These are phyloP conservation scores for Malus domestica DNA, from an alignment of 306 rosid species.

Conservation along the genomic window ASM211411v1 NC_041791.1:12688001-12688500, in stretches of 20 bases:
- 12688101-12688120: conserved; percentile 54
- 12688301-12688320: not conserved
- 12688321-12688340: conserved; percentile 42
- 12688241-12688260: conserved; percentile 13
- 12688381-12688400: conserved; percentile 83
- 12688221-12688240: conserved; percentile 41
- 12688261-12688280: conserved; percentile 9
- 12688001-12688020: not conserved
- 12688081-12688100: conserved; percentile 48
- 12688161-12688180: conserved; percentile 72
- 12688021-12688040: not conserved
- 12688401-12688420: conserved; percentile 64
- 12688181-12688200: conserved; percentile 77
- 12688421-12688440: conserved; percentile 89
- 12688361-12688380: conserved; percentile 62
- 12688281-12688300: not conserved
- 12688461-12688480: conserved; percentile 34
- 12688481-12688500: conserved; percentile 9
- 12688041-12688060: not conserved
- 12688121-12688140: conserved; percentile 47
- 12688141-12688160: conserved; percentile 53
- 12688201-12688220: conserved; percentile 78
- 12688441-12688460: conserved; percentile 73
- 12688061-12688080: conserved; percentile 80
- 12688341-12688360: conserved; percentile 50